Conservation (phyloP, 371 early-diverging fungal genomes). For the Mortierella sp. region DNA sequence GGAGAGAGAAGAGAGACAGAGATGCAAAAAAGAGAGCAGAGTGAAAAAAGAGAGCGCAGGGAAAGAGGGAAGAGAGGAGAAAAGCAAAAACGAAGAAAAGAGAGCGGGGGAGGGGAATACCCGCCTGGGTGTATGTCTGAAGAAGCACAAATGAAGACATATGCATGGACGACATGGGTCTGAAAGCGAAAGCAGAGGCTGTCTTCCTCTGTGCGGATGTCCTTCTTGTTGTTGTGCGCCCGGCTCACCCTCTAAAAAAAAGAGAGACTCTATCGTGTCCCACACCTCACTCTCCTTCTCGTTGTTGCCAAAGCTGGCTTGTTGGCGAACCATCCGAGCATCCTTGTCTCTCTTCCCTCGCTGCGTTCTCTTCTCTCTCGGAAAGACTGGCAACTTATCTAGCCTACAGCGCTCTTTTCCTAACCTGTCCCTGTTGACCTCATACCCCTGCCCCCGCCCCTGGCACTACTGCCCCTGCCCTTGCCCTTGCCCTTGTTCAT, state of each 20-base stretch:
- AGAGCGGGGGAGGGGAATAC: background rate
- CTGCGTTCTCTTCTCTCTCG: background rate
- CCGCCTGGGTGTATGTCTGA: background rate
- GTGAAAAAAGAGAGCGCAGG: background rate
- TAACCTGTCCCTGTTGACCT: background rate
- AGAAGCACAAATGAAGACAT: background rate
- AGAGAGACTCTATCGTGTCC: background rate
- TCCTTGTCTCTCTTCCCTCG: background rate
- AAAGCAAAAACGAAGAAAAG: background rate
- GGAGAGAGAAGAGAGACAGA: background rate
- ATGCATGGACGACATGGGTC: background rate
- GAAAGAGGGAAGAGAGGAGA: background rate
- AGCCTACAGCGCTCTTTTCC: background rate
- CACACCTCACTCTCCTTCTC: background rate
- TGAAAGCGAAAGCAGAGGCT: too few relatives aligned
- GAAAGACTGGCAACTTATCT: background rate
- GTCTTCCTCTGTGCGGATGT: background rate
- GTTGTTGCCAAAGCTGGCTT: too few relatives aligned
- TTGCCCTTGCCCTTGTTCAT: background rate
- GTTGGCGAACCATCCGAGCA: background rate
- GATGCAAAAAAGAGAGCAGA: background rate
- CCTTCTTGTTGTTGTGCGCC: background rate
- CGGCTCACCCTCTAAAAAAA: background rate
- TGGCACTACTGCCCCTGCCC: background rate
- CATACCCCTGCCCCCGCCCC: background rate